Percentiles rank a stretch among this genome's conserved stretches.
phyloP scores from a whole-genome alignment of 352 stramenopile species.

The Elongisporangium undulatum region DNA sequence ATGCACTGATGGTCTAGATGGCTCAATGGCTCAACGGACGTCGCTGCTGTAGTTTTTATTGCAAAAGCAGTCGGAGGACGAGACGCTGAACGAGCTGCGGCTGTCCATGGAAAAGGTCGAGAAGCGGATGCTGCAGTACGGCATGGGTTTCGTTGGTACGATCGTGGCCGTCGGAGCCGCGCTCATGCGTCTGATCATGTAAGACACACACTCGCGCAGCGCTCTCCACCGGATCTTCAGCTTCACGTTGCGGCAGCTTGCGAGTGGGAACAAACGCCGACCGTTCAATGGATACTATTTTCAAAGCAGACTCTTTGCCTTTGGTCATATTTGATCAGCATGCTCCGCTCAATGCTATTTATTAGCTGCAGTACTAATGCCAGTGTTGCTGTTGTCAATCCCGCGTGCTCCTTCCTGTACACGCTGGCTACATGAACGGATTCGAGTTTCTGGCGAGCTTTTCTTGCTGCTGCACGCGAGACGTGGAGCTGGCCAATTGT shows the following conservation, averaged over 20 bases:
- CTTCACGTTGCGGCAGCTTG: neutral
- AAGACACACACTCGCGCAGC: conserved; percentile 4
- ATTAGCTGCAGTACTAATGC: neutral
- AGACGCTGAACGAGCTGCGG: conserved; percentile 82
- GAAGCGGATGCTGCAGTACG: conserved; percentile 88
- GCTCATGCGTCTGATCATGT: conserved; percentile 72
- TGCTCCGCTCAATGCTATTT: conserved; percentile 16
- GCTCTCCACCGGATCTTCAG: too few species aligned
- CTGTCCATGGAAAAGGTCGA: conserved; percentile 88
- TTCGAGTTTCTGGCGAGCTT: conserved; percentile 34
- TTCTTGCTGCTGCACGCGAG: conserved; percentile 43
- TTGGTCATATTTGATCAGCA: neutral
- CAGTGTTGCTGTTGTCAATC: neutral
- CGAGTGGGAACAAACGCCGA: neutral
- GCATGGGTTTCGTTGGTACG: conserved; percentile 80
- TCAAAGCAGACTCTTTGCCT: neutral
- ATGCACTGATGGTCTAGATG: neutral
- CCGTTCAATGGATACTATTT: too few species aligned
- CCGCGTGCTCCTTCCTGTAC: neutral
- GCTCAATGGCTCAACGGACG: neutral
- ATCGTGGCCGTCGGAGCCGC: conserved; percentile 84
- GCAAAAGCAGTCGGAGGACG: conserved; percentile 85
- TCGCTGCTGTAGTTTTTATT: conserved; percentile 50
- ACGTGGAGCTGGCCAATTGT: conserved; percentile 58
- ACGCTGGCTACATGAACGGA: conserved; percentile 18